Evolutionary conservation across 345 rosid genomes (phyloP).

Genomic region (Populus simonii): DNA sequence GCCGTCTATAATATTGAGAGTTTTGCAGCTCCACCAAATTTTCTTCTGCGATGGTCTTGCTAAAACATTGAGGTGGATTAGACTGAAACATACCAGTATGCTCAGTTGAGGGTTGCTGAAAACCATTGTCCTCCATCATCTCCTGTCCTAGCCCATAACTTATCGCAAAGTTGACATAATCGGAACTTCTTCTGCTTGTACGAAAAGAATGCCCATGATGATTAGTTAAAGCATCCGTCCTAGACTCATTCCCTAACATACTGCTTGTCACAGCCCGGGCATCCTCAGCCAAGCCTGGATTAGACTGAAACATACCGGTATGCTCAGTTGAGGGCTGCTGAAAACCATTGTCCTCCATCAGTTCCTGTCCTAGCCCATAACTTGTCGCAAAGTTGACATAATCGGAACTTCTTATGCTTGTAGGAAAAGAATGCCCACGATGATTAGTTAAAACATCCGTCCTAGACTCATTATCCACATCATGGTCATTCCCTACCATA

Average conservation of each 20-base stretch:
- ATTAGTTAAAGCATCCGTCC: background rate
- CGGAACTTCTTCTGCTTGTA: constrained; percentile 7
- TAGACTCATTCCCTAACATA: background rate
- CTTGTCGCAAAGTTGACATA: constrained; percentile 19
- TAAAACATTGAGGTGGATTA: constrained; percentile 8
- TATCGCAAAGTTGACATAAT: constrained; percentile 23
- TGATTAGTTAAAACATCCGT: background rate
- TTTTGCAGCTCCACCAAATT: constrained; percentile 21
- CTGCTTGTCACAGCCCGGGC: background rate
- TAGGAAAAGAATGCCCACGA: background rate
- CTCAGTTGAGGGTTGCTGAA: constrained; percentile 7
- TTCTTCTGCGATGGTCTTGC: constrained; percentile 17
- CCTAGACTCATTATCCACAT: background rate
- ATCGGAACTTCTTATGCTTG: constrained; percentile 17
- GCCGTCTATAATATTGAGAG: background rate
- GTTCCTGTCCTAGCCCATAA: constrained; percentile 24
- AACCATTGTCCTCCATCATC: constrained; percentile 23
- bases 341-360: constrained; percentile 23
- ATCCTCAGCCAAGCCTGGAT: background rate
- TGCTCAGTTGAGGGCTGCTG: constrained; percentile 8
- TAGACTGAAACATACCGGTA: constrained; percentile 16
- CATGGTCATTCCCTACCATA: background rate
- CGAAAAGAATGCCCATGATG: background rate
- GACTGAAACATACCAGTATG: constrained; percentile 14
- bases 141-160: constrained; percentile 25